These are phyloP conservation scores for Phytophthora gonapodyides DNA, from an alignment of 352 stramenopile species.

Conservation along the genomic window DNA sequence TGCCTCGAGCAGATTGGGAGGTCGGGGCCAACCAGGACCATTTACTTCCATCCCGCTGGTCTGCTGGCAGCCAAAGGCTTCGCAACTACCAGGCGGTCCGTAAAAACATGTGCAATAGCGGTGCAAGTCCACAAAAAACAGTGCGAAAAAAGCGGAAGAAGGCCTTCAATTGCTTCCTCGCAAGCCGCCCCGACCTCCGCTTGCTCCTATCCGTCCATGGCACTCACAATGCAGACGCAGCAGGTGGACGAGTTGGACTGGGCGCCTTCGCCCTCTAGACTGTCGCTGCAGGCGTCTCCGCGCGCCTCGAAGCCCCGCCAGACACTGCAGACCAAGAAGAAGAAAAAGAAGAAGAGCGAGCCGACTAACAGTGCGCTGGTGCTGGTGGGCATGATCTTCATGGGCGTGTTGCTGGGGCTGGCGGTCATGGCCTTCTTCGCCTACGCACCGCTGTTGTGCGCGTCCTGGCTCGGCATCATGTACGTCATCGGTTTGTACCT, in stretches of 20 bases:
- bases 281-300: slow-evolving; percentile 32
- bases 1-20: too few species aligned
- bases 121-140: too few species aligned
- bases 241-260: slow-evolving; percentile 28
- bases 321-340: slow-evolving; percentile 9
- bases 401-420: slow-evolving; percentile 63
- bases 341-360: slow-evolving; percentile 30
- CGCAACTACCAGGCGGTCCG: neutral
- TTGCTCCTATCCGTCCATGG: slow-evolving; percentile 26
- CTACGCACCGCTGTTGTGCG: slow-evolving; percentile 78
- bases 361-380: slow-evolving; percentile 65
- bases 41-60: too few species aligned
- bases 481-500: slow-evolving; percentile 86
- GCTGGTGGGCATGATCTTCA: slow-evolving; percentile 73
- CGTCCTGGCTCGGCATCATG: slow-evolving; percentile 79
- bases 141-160: too few species aligned
- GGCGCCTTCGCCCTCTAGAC: slow-evolving; percentile 16
- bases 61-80: neutral
- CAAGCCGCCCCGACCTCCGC: too few species aligned
- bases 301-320: slow-evolving; percentile 11
- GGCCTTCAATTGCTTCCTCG: too few species aligned
- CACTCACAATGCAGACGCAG: slow-evolving; percentile 39
- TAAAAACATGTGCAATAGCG: slow-evolving; percentile 1
- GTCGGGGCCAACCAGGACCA: too few species aligned
- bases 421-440: slow-evolving; percentile 84